phyloP scores from a whole-genome alignment of 176 grass and related monocot species.

The Eleusine coracana region DNA sequence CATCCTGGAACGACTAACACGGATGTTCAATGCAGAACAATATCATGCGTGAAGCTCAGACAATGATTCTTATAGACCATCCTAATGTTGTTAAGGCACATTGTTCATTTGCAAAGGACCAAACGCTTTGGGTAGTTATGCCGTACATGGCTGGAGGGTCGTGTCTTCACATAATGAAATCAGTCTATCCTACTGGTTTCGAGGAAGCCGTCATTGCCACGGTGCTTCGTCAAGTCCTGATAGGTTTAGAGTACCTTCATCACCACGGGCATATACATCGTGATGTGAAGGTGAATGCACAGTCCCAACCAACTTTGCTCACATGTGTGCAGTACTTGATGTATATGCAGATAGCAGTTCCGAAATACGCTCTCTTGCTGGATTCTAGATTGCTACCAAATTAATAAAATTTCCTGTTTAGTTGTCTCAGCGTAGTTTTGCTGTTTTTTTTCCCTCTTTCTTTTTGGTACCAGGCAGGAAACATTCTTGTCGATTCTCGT shows the following conservation, averaged over 20 bases:
- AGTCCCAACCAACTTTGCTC: not conserved
- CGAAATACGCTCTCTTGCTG: not conserved
- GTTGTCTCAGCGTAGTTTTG: not conserved
- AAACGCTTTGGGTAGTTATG: constrained; percentile 86
- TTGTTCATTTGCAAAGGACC: constrained; percentile 80
- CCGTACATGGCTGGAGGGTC: constrained; percentile 97
- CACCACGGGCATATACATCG: constrained; percentile 92
- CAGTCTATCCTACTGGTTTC: constrained; percentile 73
- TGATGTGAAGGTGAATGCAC: constrained; percentile 79
- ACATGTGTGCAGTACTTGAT: not conserved
- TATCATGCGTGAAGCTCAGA: constrained; percentile 94
- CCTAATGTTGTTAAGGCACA: constrained; percentile 89
- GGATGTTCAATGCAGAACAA: constrained; percentile 58
- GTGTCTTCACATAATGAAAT: constrained; percentile 98
- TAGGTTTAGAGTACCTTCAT: constrained; percentile 91
- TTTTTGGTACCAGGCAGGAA: constrained; percentile 75
- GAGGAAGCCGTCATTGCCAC: constrained; percentile 84
- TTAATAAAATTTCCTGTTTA: constrained; percentile 2
- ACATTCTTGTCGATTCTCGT: constrained; percentile 83
- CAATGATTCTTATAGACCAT: constrained; percentile 90
- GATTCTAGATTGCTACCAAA: not conserved
- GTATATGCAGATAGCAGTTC: too few relatives aligned
- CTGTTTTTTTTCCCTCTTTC: not conserved
- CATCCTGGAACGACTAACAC: not conserved
- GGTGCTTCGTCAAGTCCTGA: constrained; percentile 79